phyloP scores from a whole-genome alignment of 2,329 filamentous ascomycete species.

The Parastagonospora nodorum region DNA sequence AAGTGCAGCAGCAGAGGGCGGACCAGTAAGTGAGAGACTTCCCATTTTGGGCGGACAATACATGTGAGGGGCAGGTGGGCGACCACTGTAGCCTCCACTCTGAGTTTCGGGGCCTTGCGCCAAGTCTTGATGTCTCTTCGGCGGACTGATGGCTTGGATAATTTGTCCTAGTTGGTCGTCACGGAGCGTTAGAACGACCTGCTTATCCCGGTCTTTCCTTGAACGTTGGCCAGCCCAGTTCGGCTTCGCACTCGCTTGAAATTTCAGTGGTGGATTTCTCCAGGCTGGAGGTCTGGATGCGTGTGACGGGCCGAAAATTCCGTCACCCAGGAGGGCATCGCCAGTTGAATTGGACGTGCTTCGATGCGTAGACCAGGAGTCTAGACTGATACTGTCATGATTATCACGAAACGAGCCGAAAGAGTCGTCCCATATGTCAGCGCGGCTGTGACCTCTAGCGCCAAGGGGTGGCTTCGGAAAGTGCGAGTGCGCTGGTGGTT shows the following conservation, averaged over 20 bases:
- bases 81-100: constrained; percentile 2
- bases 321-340: constrained; percentile 24
- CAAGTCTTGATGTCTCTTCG: constrained; percentile 64
- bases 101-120: background rate
- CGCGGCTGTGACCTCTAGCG: constrained; percentile 3
- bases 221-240: background rate
- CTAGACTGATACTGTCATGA: constrained; percentile 26
- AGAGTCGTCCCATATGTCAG: constrained; percentile 20
- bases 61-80: constrained; percentile 7
- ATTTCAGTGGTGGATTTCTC: constrained; percentile 1
- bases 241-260: background rate
- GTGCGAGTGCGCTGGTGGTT: constrained; percentile 19
- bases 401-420: constrained; percentile 11
- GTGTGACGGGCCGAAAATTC: constrained; percentile 11
- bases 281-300: constrained; percentile 14
- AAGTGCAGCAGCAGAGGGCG: constrained; percentile 30
- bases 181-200: constrained; percentile 26
- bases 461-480: constrained; percentile 15
- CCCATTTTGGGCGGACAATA: constrained; percentile 22
- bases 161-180: constrained; percentile 39
- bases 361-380: constrained; percentile 24
- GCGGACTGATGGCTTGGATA: constrained; percentile 30
- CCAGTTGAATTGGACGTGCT: constrained; percentile 13
- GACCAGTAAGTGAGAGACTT: constrained; percentile 13
- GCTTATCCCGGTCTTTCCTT: constrained; percentile 8